A percentile compares a stretch with the other conserved stretches of the same genome.
phyloP scores from a whole-genome alignment of 2,329 filamentous ascomycete species.

The Trichoderma brevicompactum region DNA sequence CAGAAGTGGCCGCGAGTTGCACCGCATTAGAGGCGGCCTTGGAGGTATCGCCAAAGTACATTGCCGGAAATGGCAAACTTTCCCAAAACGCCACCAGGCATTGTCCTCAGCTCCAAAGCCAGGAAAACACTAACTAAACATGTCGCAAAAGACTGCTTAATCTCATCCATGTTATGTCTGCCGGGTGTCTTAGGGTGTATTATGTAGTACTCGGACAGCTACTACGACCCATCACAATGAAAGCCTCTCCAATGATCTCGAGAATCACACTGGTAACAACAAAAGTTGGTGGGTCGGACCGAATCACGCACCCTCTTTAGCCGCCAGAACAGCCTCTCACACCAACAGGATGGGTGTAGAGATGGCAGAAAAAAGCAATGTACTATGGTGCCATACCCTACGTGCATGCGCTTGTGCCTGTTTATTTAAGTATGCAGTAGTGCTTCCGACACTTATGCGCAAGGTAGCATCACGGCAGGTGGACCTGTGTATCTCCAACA shows the following conservation, averaged over 20 bases:
- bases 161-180: too few species aligned
- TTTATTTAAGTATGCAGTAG: slow-evolving; percentile 6
- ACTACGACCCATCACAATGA: too few species aligned
- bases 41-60: not conserved
- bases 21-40: not conserved
- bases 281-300: not conserved
- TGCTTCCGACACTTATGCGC: not conserved
- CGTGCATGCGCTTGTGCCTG: slow-evolving; percentile 12
- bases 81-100: slow-evolving; percentile 7
- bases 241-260: not conserved
- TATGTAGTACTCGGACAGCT: not conserved
- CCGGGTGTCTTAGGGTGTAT: too few species aligned
- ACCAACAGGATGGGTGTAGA: not conserved
- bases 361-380: too few species aligned
- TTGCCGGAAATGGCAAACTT: slow-evolving; percentile 14
- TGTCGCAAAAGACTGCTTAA: not conserved
- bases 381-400: slow-evolving; percentile 1
- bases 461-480: not conserved
- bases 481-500: not conserved
- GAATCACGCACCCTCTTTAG: slow-evolving; percentile 14
- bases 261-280: not conserved
- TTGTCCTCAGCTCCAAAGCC: not conserved
- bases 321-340: slow-evolving; percentile 1
- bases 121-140: not conserved
- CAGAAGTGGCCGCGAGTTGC: not conserved